A percentile compares a stretch with the other conserved stretches of the same genome.
phyloP scores from a whole-genome alignment of 176 grass and related monocot species.

The Panicum miliaceum region DNA sequence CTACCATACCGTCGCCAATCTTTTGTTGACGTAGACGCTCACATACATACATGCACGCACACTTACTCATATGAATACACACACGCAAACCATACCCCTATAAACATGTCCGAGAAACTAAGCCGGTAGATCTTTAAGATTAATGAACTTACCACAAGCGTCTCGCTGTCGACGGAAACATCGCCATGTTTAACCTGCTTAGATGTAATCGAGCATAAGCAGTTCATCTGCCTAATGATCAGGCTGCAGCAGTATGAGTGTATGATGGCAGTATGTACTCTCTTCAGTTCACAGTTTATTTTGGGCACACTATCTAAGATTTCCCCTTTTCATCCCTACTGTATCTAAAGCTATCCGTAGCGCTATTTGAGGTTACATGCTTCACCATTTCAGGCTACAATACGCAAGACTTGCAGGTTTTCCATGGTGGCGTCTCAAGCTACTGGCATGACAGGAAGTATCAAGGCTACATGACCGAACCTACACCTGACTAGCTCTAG shows the following conservation, averaged over 20 bases:
- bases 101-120: no score
- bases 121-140: no score
- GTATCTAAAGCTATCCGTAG: not conserved
- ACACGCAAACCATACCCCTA: no score
- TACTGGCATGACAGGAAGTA: constrained; percentile 8
- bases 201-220: not conserved
- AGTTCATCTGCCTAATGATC: not conserved
- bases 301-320: not conserved
- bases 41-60: no score
- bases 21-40: no score
- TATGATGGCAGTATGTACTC: not conserved
- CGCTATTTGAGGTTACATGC: not conserved
- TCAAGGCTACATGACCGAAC: not conserved
- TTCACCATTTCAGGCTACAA: not conserved
- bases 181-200: no score
- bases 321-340: not conserved
- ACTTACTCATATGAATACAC: no score
- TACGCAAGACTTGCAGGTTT: not conserved
- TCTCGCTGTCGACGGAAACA: no score
- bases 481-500: constrained; percentile 19
- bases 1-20: not conserved
- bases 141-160: no score
- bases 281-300: constrained; percentile 18
- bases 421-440: not conserved
- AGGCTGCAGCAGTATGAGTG: not conserved